Evolutionary conservation across 495 filamentous ascomycete genomes (phyloP).

Genomic region (Hypoxylon intermedium): DNA sequence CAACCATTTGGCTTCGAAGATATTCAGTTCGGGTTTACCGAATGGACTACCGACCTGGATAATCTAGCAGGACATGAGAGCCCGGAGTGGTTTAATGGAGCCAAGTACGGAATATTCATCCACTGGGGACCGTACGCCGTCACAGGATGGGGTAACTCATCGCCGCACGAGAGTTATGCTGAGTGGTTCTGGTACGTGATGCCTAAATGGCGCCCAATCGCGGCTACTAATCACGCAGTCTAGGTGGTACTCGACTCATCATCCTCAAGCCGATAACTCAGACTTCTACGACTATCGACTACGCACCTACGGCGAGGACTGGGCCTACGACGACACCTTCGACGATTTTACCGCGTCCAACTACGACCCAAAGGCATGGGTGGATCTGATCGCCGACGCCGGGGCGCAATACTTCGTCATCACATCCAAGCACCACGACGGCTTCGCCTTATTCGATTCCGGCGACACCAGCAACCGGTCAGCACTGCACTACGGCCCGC

Average conservation of each 20-base stretch:
- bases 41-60: conserved; percentile 42
- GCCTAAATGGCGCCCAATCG: neutral
- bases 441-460: conserved; percentile 62
- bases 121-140: conserved; percentile 64
- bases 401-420: conserved; percentile 65
- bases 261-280: conserved; percentile 37
- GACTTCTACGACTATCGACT: conserved; percentile 59
- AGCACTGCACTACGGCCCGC: conserved; percentile 54
- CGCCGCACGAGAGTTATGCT: conserved; percentile 58
- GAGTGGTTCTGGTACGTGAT: conserved; percentile 57
- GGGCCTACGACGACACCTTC: conserved; percentile 65
- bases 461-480: conserved; percentile 50
- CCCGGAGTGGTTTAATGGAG: conserved; percentile 60
- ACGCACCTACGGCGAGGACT: conserved; percentile 55
- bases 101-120: conserved; percentile 65
- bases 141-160: conserved; percentile 62
- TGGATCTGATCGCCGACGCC: conserved; percentile 61
- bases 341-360: conserved; percentile 57
- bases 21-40: conserved; percentile 39
- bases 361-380: conserved; percentile 62
- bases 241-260: conserved; percentile 46
- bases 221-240: neutral
- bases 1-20: conserved; percentile 8
- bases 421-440: conserved; percentile 61
- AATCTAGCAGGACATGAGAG: conserved; percentile 54